Evolutionary conservation across 192 early-diverging fungal genomes (phyloP), one percentile per base, ranked within the genome.

Genomic region (Coemansia sp.): DNA sequence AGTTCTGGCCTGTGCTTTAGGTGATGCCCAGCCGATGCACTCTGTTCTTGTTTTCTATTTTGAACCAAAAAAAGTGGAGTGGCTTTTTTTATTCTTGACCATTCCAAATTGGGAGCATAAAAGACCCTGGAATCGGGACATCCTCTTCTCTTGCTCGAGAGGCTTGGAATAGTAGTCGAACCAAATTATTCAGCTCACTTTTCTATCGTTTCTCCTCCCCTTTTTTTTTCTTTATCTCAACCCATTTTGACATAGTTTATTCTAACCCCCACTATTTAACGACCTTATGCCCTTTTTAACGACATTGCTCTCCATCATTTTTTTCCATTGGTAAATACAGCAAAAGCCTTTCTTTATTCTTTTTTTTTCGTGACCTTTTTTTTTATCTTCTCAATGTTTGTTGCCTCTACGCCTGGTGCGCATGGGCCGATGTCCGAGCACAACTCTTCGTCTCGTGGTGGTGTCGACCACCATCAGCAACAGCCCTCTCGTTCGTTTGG

Each of bases 331-430:
- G 43, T 59, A 59, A 61, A 40, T 24, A 18, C 60, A 10, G 13
- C 59, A 1, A 31, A 4, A 4, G 7, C 16, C 40, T 31, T 45
- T 43, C 16, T 33, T 61, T 31, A 11, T 61, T 24, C 36, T 37
- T 34, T 37, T 28, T 36, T 35, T 43, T 21, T 42, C 40, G 18
- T 35, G 43, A 59, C 2, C 14, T 42, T 28, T n/a, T 66, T 35
- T 50, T 24, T 36, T 3, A 23, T 13, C 13, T 28, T 48, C 34
- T 26, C 34, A 21, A 63, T 63, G 62, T 51, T 51, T 63, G 46
- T 55, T 2, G 51, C 51, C 51, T 28, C 51, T 55, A 55, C 51
- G 51, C 51, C 51, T 31, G 51, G 51, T 55, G 51, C 51, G 51
- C 28, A 31, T 28, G 51, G 26, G 51, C 51, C 51, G 33, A 55